A percentile compares a stretch with the other conserved stretches of the same genome.
phyloP scores from a whole-genome alignment of 1,139 yeast species.

The Starmera stellimalicola region DNA sequence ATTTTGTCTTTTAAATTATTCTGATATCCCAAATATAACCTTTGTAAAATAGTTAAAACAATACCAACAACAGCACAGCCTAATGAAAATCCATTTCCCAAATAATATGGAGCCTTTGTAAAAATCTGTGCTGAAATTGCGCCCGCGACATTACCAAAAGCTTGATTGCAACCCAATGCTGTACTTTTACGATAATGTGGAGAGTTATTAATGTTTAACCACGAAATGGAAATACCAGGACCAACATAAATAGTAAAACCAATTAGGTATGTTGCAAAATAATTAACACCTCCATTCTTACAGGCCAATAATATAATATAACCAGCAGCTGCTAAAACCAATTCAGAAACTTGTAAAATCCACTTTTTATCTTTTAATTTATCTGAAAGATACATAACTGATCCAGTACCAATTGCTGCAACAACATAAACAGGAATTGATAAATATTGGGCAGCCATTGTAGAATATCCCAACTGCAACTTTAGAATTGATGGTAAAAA shows the following conservation, averaged over 20 bases:
- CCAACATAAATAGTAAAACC: constrained; percentile 8
- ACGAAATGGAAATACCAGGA: constrained; percentile 27
- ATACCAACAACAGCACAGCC: constrained; percentile 24
- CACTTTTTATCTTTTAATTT: constrained; percentile 21
- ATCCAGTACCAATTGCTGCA: constrained; percentile 28
- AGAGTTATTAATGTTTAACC: constrained; percentile 28
- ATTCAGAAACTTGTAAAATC: constrained; percentile 21
- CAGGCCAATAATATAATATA: constrained; percentile 25
- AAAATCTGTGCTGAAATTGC: constrained; percentile 31
- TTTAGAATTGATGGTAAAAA: constrained; percentile 33
- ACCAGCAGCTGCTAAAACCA: constrained; percentile 24
- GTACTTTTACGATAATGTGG: constrained; percentile 32
- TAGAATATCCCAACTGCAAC: constrained; percentile 30
- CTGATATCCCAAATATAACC: constrained; percentile 4
- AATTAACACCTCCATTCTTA: constrained; percentile 25
- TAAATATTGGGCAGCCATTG: constrained; percentile 32
- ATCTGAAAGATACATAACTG: constrained; percentile 29
- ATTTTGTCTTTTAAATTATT: constrained; percentile 12
- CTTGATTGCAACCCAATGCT: constrained; percentile 29
- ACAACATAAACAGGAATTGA: constrained; percentile 36
- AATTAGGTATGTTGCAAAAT: constrained; percentile 34
- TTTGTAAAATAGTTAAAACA: constrained; percentile 11
- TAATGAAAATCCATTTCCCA: constrained; percentile 30
- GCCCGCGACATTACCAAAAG: constrained; percentile 34
- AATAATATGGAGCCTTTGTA: constrained; percentile 23